Conservation (phyloP, 768 basidiomycete genomes). For the Boletus huronensis region DNA sequence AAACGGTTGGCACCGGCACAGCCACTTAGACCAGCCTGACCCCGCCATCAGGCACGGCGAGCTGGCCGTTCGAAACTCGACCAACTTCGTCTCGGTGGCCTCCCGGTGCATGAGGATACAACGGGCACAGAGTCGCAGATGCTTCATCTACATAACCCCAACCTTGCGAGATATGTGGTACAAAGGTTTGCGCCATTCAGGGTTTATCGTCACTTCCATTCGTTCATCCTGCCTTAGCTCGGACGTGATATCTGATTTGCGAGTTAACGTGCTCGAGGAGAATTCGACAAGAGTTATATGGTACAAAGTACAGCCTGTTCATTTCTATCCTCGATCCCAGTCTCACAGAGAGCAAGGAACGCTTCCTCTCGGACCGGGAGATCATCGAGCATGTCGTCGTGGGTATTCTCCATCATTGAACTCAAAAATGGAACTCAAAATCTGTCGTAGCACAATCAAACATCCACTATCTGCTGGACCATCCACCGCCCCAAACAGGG, state of each 20-base stretch:
- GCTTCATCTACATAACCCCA: conserved; percentile 25
- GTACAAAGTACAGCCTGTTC: conserved; percentile 57
- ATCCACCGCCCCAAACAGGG: conserved; percentile 78
- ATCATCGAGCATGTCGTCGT: conserved; percentile 75
- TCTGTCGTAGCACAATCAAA: conserved; percentile 57
- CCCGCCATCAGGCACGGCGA: neutral
- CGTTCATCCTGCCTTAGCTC: conserved; percentile 44
- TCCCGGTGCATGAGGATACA: neutral
- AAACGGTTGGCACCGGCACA: conserved; percentile 10
- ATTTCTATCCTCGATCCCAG: neutral
- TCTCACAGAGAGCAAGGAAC: conserved; percentile 49
- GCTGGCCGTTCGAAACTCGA: conserved; percentile 9
- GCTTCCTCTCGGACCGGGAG: conserved; percentile 68
- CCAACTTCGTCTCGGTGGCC: neutral
- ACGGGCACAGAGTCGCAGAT: conserved; percentile 10
- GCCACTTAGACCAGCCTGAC: conserved; percentile 8
- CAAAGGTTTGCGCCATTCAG: conserved; percentile 24
- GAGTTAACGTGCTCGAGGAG: conserved; percentile 61
- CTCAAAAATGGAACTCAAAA: neutral
- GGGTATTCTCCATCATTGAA: conserved; percentile 25
- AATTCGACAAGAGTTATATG: conserved; percentile 56
- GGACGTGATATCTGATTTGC: conserved; percentile 69
- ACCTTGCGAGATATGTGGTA: conserved; percentile 30
- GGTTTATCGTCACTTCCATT: neutral
- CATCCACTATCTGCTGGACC: conserved; percentile 63